Evolutionary conservation across 75 land plant species (phyloP), one percentile per base, ranked within the genome.

Genomic region (Gnetum montanum): DNA sequence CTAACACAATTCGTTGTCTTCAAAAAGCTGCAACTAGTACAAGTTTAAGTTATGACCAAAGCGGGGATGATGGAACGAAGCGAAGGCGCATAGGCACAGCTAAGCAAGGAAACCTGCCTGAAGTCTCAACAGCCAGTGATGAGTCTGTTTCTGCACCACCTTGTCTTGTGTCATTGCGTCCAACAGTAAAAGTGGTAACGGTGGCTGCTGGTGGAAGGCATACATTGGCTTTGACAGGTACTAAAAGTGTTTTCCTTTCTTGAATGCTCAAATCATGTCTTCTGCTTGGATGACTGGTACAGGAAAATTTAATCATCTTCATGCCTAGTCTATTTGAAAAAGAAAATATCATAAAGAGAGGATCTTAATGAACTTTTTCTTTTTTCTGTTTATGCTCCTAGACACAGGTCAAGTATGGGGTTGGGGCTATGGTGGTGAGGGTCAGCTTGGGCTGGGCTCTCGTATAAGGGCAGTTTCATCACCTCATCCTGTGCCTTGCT

Each of bases 351-450:
- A n/a, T n/a, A n/a, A n/a, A n/a, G n/a, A n/a, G n/a, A n/a, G n/a
- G n/a, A n/a, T n/a, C n/a, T n/a, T n/a, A n/a, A n/a, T n/a, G n/a
- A n/a, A n/a, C n/a, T n/a, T n/a, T n/a, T n/a, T n/a, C n/a, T n/a
- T n/a, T n/a, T n/a, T n/a, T n/a, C n/a, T n/a, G n/a, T n/a, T n/a
- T n/a, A n/a, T n/a, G n/a, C n/a, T n/a, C n/a, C n/a, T 80, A 95
- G 99, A 90, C 82, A 66, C 61, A 11, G 97, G 99, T 46, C 85
- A 84, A 61, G 97, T 90, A 18, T 95, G 99, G 99, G 96, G 97
- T 51, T 95, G 99, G 99, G 99, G 99, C 36, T 95, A 95, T 77
- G 97, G 99, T 60, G 99, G 99, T 24, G 99, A 95, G 66, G 99
- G 99, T 10, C 99, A 95, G 52, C 77, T 95, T 22, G 99, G 99